Base-by-base conservation (phyloP, 2,329 filamentous ascomycete species). In the Trichoderma guizhouense region DNA sequence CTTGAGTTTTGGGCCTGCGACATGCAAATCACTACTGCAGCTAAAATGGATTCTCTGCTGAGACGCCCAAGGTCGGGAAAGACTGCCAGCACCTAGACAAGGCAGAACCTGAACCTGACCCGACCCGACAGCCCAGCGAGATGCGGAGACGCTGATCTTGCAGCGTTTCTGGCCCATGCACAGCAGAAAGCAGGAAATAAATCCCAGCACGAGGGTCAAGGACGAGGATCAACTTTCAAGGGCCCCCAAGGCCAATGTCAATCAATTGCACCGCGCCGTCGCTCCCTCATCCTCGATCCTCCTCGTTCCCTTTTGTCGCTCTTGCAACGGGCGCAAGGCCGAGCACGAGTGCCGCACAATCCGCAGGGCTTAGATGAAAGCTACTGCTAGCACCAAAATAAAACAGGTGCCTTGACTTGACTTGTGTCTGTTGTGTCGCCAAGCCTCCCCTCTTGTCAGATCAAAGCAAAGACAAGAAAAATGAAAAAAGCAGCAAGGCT, bases 21-120 rank as follows among this genome's bases (percentile, higher is more conserved):
- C 62, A 65, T 72, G 70, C 70, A 72, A 55, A 72, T 72, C 70
- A 72, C 64, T 68, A 72, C 69, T 72, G 70, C 70, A 72, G 70
- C 70, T 72, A 68, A 68, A 68, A 68, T 57, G 61, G 51, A 9
- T 30, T 68, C n/a, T 34, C 32, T 43, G 64, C 60, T 57, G 32
- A 53, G 67, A 62, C 58, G 11, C 43, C 34, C 57, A 32, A 57
- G 47, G 66, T n/a, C 53, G 47, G 53, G 24, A n/a, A n/a, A 36
- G 34, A 30, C 47, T 53, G 14, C 32, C 24, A 21, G 18, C 18
- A n/a, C 34, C 18, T n/a, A 39, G 36, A 14, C 26, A 14, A 36
- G 51, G 34, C 55, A 28, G 58, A 39, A 28, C 67, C 39, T 12
- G 57, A 69, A 39, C 32, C 57, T 21, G 28, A 32, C 66, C 26